Evolutionary conservation across 768 basidiomycete species (phyloP).

Genomic region (Collybia mongolica): DNA sequence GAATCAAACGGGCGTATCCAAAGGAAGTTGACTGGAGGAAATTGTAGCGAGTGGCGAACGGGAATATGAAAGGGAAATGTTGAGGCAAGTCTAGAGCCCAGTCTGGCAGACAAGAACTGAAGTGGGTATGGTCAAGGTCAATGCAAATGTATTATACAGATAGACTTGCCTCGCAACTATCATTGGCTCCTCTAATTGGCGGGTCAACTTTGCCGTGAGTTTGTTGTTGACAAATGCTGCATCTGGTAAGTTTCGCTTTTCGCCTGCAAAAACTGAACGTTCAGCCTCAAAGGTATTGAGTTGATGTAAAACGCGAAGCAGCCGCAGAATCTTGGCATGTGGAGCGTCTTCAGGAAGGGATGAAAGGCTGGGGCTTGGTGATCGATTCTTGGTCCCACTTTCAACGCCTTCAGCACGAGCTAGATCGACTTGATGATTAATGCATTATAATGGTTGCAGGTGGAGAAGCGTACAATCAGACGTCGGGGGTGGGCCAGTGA

Average conservation of each 20-base stretch:
- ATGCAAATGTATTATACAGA: neutral
- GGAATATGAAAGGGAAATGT: conserved; percentile 98
- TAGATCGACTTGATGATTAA: conserved; percentile 9
- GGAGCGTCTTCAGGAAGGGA: conserved; percentile 83
- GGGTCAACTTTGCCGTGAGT: conserved; percentile 93
- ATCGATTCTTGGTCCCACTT: conserved; percentile 47
- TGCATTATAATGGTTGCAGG: neutral
- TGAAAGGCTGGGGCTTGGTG: conserved; percentile 66
- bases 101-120: conserved; percentile 91
- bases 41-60: conserved; percentile 95
- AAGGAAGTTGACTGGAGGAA: conserved; percentile 98
- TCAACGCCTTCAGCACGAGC: conserved; percentile 43
- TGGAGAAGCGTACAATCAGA: conserved; percentile 52
- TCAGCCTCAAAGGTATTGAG: conserved; percentile 76
- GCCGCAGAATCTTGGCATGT: conserved; percentile 86
- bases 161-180: conserved; percentile 89
- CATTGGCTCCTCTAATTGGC: conserved; percentile 98
- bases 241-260: conserved; percentile 66
- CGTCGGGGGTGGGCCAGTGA: conserved; percentile 72
- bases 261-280: conserved; percentile 46
- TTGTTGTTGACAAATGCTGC: conserved; percentile 97
- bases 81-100: conserved; percentile 97
- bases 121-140: conserved; percentile 5
- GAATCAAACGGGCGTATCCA: conserved; percentile 92
- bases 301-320: conserved; percentile 84